Conservation (phyloP, 257 asterid species). For the Linderniella brevidens region DNA sequence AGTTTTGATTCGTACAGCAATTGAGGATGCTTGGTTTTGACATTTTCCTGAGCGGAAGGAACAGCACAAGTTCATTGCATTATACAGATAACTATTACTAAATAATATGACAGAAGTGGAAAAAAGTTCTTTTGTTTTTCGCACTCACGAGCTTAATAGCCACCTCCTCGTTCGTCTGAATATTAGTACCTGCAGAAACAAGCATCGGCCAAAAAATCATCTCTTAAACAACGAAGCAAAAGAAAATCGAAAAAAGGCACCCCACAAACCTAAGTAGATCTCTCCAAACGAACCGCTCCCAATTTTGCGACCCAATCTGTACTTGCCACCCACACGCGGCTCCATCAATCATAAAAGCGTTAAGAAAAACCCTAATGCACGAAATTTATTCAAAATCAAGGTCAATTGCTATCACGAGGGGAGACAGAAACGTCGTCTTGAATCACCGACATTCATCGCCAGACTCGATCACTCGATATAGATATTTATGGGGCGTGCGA, state of each 20-base stretch:
- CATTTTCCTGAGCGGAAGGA: slow-evolving; percentile 38
- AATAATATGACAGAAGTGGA: not conserved
- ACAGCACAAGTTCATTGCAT: not conserved
- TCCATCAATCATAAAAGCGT: slow-evolving; percentile 20
- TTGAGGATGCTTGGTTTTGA: slow-evolving; percentile 54
- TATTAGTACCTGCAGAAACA: slow-evolving; percentile 31
- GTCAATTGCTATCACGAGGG: too few species aligned
- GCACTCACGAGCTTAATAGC: slow-evolving; percentile 45
- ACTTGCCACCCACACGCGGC: slow-evolving; percentile 57
- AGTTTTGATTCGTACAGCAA: slow-evolving; percentile 50
- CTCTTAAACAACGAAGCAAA: slow-evolving; percentile 1
- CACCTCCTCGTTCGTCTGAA: slow-evolving; percentile 62
- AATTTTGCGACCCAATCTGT: slow-evolving; percentile 46
- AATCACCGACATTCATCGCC: too few species aligned
- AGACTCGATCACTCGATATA: too few species aligned
- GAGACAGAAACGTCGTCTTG: too few species aligned
- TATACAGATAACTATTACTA: not conserved
- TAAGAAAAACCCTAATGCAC: too few species aligned
- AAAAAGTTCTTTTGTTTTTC: slow-evolving; percentile 1
- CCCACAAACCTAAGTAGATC: slow-evolving; percentile 35
- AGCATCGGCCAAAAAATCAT: too few species aligned
- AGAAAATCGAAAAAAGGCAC: not conserved
- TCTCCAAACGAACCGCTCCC: slow-evolving; percentile 68
- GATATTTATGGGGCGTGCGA: too few species aligned
- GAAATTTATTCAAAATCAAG: too few species aligned